These are phyloP conservation scores for Pseudogymnoascus sp. DNA, from an alignment of 2,329 filamentous ascomycete genomes.

Conservation along the genomic window DNA sequence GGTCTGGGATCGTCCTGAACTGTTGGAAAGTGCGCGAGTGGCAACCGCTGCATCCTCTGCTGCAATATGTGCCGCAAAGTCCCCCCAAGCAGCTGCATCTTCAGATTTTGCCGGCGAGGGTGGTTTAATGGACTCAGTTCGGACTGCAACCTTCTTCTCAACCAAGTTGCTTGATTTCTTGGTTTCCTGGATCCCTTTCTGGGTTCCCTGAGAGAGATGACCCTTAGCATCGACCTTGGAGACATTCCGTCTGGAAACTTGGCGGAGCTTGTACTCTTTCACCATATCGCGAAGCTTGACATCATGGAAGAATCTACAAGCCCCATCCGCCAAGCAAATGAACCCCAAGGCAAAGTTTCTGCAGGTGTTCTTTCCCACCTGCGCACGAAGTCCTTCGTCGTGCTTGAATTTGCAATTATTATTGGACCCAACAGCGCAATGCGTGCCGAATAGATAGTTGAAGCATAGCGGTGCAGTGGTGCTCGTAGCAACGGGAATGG, in stretches of 20 bases:
- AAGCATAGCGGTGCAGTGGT: background rate
- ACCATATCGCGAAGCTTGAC: background rate
- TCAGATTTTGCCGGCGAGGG: background rate
- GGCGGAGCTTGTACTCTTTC: background rate
- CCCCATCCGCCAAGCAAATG: background rate
- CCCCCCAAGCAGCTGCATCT: slow-evolving; percentile 16
- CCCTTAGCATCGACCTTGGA: background rate
- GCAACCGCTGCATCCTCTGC: background rate
- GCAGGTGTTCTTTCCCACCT: background rate
- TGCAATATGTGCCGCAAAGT: background rate
- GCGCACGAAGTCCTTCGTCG: background rate
- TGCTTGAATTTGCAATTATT: background rate
- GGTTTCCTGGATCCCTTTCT: background rate
- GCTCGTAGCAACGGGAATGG: background rate
- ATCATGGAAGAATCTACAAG: background rate
- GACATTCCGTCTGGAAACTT: background rate
- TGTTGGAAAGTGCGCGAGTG: background rate
- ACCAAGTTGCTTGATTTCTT: slow-evolving; percentile 18
- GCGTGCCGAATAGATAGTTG: background rate
- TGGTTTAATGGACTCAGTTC: slow-evolving; percentile 32
- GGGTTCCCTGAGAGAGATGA: background rate
- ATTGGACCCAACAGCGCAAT: background rate
- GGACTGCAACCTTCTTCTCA: slow-evolving; percentile 36
- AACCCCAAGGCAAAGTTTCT: background rate
- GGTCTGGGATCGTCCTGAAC: background rate